Evolutionary conservation across 2,329 filamentous ascomycete genomes (phyloP), one percentile per base, ranked within the genome.

Genomic region (Fonsecaea erecta): DNA sequence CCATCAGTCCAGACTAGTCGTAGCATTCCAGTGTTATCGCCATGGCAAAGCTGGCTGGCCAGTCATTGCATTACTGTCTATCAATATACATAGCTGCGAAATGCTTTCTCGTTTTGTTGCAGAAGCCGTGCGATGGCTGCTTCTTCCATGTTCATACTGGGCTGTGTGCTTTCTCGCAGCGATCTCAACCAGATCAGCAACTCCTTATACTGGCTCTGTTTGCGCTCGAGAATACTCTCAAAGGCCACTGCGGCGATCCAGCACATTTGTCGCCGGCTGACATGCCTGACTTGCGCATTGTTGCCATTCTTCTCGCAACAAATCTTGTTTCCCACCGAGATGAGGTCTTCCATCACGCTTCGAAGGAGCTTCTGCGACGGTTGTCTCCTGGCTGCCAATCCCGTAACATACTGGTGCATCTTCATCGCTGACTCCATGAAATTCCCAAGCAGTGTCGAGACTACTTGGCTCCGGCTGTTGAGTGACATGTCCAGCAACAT

Each of bases 401-500:
- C 88, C 64, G 79, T 82, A 68, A 83, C 77, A 73, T 89, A 88
- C 66, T 83, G 79, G 70, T 87, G 85, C 76, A 84, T 85, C 79
- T 94, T 96, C 79, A 86, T 87, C 8, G 92, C 93, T 6, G 90
- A 88, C 75, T 96, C 92, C 18, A 81, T 73, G 72, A 97, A 94
- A 34, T 87, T 88, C n/a, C 84, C 83, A 72, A 89, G 86, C 2
- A 97, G 80, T 71, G 95, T 96, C n/a, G 79, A 77, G 3, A 94
- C 81, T 12, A 95, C 90, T 0, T 88, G 91, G 3, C 75, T 71
- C 7, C 84, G 75, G 2, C 87, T 85, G 78, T 98, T 98, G 80
- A 94, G 88, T 2, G 83, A 78, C 3, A 90, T 91, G 75, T 96
- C 92, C 72, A 91, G 89, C 75, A 92, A 90, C 88, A 96, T 93